Conservation (phyloP, 495 filamentous ascomycete genomes). For the Lichina pygmaea region DNA sequence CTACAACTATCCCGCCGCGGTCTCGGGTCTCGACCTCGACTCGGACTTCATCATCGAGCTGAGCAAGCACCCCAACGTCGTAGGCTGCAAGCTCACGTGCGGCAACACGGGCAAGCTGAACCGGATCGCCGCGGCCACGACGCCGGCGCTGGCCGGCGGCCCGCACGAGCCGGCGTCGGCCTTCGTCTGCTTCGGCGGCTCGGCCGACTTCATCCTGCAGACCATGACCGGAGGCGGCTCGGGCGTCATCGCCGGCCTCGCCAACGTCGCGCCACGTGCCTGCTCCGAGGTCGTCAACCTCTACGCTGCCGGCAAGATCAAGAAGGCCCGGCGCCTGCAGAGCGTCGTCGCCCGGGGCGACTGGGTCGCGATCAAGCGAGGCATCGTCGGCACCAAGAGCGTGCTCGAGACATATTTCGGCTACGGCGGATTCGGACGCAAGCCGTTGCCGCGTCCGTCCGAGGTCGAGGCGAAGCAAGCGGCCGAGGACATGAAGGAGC, state of each 20-base stretch:
- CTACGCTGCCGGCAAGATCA: slow-evolving; percentile 38
- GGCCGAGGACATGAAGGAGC: slow-evolving; percentile 46
- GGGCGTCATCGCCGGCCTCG: slow-evolving; percentile 63
- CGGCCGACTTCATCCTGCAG: slow-evolving; percentile 70
- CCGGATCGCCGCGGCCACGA: slow-evolving; percentile 39
- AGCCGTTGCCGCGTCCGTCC: slow-evolving; percentile 46
- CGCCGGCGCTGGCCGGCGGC: slow-evolving; percentile 11
- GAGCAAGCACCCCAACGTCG: slow-evolving; percentile 58
- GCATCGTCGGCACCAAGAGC: slow-evolving; percentile 66
- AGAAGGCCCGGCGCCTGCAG: slow-evolving; percentile 52
- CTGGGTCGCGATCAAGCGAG: slow-evolving; percentile 69
- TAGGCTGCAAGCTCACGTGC: slow-evolving; percentile 78
- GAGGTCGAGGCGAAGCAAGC: slow-evolving; percentile 29
- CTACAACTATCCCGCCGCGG: slow-evolving; percentile 80
- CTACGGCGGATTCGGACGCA: slow-evolving; percentile 54
- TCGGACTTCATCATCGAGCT: slow-evolving; percentile 57
- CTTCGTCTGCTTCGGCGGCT: slow-evolving; percentile 70
- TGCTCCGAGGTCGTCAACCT: slow-evolving; percentile 47
- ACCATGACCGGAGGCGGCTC: slow-evolving; percentile 62
- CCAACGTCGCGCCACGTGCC: slow-evolving; percentile 57
- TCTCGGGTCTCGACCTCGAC: slow-evolving; percentile 53
- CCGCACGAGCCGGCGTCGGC: slow-evolving; percentile 8
- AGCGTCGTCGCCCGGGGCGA: slow-evolving; percentile 58
- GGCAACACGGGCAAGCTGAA: slow-evolving; percentile 83
- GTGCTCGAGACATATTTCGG: slow-evolving; percentile 44